Base-by-base conservation (phyloP, 1,284 basidiomycete genomes). In the Kalmanozyma brasiliensis region DNA sequence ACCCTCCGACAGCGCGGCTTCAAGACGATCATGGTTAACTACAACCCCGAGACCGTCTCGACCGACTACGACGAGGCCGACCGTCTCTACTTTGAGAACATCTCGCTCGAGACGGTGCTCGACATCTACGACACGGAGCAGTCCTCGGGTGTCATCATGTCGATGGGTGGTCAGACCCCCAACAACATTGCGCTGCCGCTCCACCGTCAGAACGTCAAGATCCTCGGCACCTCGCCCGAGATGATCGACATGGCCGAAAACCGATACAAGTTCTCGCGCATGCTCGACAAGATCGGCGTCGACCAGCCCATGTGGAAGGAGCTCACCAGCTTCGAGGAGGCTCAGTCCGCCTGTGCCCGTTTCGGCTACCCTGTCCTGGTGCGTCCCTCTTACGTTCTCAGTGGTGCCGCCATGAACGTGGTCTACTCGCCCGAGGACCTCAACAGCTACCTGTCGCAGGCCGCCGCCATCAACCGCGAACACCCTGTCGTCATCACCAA, bases 241-340 rank as follows among this genome's bases (percentile, higher is more conserved):
- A 97, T 97, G 93, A 98, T 98, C 78, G 96, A 98, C 82, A 98
- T 93, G 26, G 95, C 95, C 22, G 95, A 98, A 86, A 97, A 98
- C 84, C 87, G 96, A 68, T 98, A 93, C 91, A 98, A 98, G 86
- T 98, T 98, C 86, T 98, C 95, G 53, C 92, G 95, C 66, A 88
- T 98, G 84, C 85, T 98, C 61, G 96, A 98, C 83, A 94, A 94
- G 83, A 97, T 98, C 65, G 94, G 91, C 33, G 95, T 98, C 40
- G 95, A 98, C 84, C 96, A 98, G 84, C 95, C 95, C 14, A 85
- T 88, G 68, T 98, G 96, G 95, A 98, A 93, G 86, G 96, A 98
- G 83, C 87, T 98, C 42, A 92, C 94, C 43, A 91, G 89, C 77
- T 91, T 93, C 79, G 88, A 91, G 42, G 94, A 94, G 77, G 95